Evolutionary conservation across 1,284 basidiomycete species (phyloP).

Genomic region (Kalmanozyma brasiliensis): DNA sequence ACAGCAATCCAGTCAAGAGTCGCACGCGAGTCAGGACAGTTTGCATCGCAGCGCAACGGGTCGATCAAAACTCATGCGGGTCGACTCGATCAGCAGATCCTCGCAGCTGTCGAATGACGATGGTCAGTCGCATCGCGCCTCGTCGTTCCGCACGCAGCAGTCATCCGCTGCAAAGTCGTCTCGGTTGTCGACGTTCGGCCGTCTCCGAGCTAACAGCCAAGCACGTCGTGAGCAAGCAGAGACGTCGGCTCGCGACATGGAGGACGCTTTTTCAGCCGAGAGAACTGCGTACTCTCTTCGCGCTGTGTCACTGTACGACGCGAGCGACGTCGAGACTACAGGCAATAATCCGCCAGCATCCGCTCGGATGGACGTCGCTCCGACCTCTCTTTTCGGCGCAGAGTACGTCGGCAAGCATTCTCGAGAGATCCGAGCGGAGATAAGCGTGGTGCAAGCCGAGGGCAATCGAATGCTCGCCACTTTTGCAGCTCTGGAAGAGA

Average conservation of each 20-base stretch:
- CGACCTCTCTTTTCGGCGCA: constrained; percentile 39
- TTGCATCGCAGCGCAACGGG: neutral
- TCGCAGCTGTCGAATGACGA: constrained; percentile 43
- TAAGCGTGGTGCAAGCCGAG: constrained; percentile 52
- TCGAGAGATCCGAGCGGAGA: constrained; percentile 58
- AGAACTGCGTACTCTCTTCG: constrained; percentile 36
- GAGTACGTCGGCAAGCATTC: constrained; percentile 46
- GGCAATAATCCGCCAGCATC: constrained; percentile 8
- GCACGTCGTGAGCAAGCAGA: constrained; percentile 27
- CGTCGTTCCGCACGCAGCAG: constrained; percentile 30
- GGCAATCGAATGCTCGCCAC: constrained; percentile 50
- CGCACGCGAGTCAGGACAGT: constrained; percentile 6
- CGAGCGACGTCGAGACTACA: constrained; percentile 3
- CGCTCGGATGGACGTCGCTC: constrained; percentile 23
- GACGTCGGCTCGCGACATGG: constrained; percentile 21
- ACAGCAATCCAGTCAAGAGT: constrained; percentile 23
- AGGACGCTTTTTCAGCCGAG: constrained; percentile 36
- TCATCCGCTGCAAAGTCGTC: constrained; percentile 29
- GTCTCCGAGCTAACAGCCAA: constrained; percentile 29
- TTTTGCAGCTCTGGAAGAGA: constrained; percentile 45
- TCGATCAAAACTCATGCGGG: constrained; percentile 7
- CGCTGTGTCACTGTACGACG: constrained; percentile 31
- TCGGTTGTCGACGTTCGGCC: constrained; percentile 33
- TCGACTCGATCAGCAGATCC: constrained; percentile 23
- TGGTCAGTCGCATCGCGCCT: constrained; percentile 30